These are phyloP conservation scores for Epichloe bromicola DNA, from an alignment of 2,329 filamentous ascomycete genomes.

Conservation along the genomic window DNA sequence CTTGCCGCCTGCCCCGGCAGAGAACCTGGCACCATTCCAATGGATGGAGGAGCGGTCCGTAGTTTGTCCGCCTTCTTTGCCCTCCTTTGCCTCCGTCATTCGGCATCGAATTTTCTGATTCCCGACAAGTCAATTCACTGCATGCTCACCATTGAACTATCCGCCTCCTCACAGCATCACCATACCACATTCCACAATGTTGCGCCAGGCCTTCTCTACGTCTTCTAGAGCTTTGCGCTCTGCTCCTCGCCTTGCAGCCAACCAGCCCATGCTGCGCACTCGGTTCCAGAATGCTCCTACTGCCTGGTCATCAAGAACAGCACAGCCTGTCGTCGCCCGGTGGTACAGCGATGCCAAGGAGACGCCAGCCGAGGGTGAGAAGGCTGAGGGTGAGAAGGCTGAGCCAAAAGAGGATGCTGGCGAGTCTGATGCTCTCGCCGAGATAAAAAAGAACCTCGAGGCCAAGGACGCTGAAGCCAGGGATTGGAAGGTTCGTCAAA, in stretches of 20 bases:
- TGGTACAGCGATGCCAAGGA: conserved; percentile 38
- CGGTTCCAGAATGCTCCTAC: conserved; percentile 26
- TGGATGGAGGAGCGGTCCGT: conserved; percentile 11
- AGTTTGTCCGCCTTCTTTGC: conserved; percentile 15
- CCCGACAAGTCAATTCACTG: background rate
- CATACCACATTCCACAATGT: conserved; percentile 22
- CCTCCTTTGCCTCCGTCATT: conserved; percentile 4
- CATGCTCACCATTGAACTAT: conserved; percentile 6
- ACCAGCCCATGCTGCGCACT: conserved; percentile 22
- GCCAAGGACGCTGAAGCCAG: conserved; percentile 40
- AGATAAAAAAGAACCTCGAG: conserved; percentile 39
- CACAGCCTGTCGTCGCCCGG: conserved; percentile 23
- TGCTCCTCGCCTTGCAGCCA: conserved; percentile 22
- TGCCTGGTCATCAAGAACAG: conserved; percentile 22
- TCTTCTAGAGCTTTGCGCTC: conserved; percentile 33
- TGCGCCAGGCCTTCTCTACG: conserved; percentile 30
- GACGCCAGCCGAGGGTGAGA: conserved; percentile 14
- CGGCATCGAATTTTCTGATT: conserved; percentile 17
- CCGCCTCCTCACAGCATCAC: conserved; percentile 6
- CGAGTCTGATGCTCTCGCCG: conserved; percentile 24
- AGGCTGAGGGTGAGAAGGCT: conserved; percentile 15
- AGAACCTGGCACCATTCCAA: no score
- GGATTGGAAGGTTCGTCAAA: conserved; percentile 65
- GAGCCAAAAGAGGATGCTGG: conserved; percentile 16
- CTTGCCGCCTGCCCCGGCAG: no score